A percentile compares a stretch with the other conserved stretches of the same genome.
Conservation (phyloP, 2,329 filamentous ascomycete species). For the Ophiostoma quercus region DNA sequence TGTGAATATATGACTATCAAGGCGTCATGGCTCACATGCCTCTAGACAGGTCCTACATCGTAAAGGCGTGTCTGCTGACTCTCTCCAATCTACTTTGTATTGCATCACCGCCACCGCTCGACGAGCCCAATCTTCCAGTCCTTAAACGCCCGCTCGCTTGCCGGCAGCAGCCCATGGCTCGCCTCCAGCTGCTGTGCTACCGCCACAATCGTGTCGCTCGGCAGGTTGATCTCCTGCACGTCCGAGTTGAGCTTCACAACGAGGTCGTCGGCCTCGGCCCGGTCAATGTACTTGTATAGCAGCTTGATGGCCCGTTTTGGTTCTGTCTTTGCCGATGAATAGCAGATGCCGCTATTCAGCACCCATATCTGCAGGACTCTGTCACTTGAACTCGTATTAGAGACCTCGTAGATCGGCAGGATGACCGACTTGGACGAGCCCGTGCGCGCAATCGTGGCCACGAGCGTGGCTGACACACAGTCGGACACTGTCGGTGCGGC, state of each 20-base stretch:
- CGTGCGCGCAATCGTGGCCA: slow-evolving; percentile 51
- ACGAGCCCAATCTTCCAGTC: slow-evolving; percentile 65
- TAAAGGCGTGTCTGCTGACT: background rate
- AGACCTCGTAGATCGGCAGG: slow-evolving; percentile 35
- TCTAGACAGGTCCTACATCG: background rate
- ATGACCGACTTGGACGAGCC: slow-evolving; percentile 54
- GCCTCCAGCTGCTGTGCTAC: slow-evolving; percentile 42
- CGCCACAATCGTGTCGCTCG: slow-evolving; percentile 44
- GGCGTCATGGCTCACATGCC: background rate
- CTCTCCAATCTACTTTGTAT: background rate
- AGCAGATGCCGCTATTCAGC: slow-evolving; percentile 51
- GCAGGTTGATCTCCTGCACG: slow-evolving; percentile 56
- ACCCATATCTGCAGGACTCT: slow-evolving; percentile 48
- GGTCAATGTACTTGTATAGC: slow-evolving; percentile 44
- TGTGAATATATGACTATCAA: background rate
- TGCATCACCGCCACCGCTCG: slow-evolving; percentile 42
- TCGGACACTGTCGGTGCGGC: slow-evolving; percentile 38
- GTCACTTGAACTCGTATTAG: background rate
- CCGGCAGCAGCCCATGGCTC: slow-evolving; percentile 51
- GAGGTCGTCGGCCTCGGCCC: slow-evolving; percentile 44
- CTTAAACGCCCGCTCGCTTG: slow-evolving; percentile 51
- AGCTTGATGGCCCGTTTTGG: slow-evolving; percentile 47
- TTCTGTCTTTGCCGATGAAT: slow-evolving; percentile 28
- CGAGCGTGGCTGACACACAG: slow-evolving; percentile 50
- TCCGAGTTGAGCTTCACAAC: slow-evolving; percentile 49